Evolutionary conservation across 2,329 filamentous ascomycete genomes (phyloP).

Genomic region (Hypoxylon sp.): DNA sequence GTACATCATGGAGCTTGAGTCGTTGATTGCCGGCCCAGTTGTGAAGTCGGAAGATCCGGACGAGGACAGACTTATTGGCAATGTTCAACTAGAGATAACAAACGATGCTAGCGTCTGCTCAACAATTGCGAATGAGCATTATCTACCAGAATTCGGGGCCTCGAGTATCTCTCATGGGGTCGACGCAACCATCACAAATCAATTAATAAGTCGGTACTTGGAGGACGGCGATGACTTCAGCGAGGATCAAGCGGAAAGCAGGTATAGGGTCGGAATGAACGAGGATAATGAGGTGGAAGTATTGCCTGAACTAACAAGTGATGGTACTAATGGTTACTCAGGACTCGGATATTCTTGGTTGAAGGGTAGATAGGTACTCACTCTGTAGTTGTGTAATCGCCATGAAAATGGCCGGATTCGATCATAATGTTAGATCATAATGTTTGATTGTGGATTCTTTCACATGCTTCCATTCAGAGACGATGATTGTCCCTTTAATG

Average conservation of each 20-base stretch:
- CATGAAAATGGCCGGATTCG: slow-evolving; percentile 2
- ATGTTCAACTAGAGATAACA: slow-evolving; percentile 52
- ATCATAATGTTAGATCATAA: neutral
- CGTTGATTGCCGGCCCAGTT: slow-evolving; percentile 48
- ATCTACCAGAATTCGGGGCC: slow-evolving; percentile 56
- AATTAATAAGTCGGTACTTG: slow-evolving; percentile 53
- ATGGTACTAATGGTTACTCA: slow-evolving; percentile 16
- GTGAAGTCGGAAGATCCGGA: slow-evolving; percentile 48
- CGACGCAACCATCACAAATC: slow-evolving; percentile 39
- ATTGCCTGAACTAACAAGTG: slow-evolving; percentile 12
- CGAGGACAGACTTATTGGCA: slow-evolving; percentile 54
- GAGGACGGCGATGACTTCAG: slow-evolving; percentile 52
- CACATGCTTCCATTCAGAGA: neutral
- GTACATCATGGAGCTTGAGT: slow-evolving; percentile 57
- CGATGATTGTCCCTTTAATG: neutral
- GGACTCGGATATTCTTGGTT: slow-evolving; percentile 25
- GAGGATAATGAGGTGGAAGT: slow-evolving; percentile 41
- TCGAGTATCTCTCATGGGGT: slow-evolving; percentile 52
- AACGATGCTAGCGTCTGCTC: slow-evolving; percentile 54
- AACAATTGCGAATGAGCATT: slow-evolving; percentile 52
- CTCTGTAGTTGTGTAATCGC: slow-evolving; percentile 4
- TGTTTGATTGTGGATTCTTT: neutral
- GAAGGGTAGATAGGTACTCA: slow-evolving; percentile 1
- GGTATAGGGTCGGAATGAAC: slow-evolving; percentile 45
- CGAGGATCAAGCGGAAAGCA: slow-evolving; percentile 44